Conservation (phyloP, 306 rosid species). For the Corylus avellana region DNA sequence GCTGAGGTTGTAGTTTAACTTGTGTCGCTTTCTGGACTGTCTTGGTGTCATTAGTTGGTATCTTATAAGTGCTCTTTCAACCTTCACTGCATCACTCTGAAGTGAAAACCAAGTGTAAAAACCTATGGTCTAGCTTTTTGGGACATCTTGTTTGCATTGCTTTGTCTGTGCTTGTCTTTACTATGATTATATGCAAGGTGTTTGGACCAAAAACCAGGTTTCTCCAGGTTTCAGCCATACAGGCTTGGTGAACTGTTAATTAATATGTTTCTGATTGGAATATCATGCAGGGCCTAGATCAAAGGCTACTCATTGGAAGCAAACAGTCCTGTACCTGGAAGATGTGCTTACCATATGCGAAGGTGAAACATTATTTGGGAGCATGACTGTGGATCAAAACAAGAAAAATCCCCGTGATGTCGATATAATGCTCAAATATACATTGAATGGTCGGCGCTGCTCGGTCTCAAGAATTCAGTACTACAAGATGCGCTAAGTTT, state of each 20-base stretch:
- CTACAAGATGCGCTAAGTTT: conserved; percentile 81
- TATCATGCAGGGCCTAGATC: conserved; percentile 80
- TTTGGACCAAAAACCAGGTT: background rate
- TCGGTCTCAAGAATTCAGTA: conserved; percentile 60
- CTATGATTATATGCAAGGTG: background rate
- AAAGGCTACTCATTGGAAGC: conserved; percentile 92
- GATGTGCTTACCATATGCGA: conserved; percentile 85
- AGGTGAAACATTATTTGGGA: conserved; percentile 80
- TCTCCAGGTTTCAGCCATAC: background rate
- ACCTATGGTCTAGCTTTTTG: background rate
- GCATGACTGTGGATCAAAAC: conserved; percentile 79
- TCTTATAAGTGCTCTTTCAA: background rate
- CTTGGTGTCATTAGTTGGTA: background rate
- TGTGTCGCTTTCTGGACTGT: background rate
- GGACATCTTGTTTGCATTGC: background rate
- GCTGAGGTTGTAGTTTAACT: background rate
- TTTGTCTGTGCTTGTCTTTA: background rate
- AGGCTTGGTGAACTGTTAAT: background rate
- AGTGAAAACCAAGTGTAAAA: background rate
- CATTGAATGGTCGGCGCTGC: conserved; percentile 70
- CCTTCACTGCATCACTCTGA: background rate
- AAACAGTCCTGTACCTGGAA: conserved; percentile 90
- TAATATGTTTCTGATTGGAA: conserved; percentile 13
- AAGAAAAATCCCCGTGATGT: conserved; percentile 86
- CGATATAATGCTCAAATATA: conserved; percentile 80